Evolutionary conservation across 2,329 filamentous ascomycete genomes (phyloP).

Genomic region (Trichoderma lentiforme): DNA sequence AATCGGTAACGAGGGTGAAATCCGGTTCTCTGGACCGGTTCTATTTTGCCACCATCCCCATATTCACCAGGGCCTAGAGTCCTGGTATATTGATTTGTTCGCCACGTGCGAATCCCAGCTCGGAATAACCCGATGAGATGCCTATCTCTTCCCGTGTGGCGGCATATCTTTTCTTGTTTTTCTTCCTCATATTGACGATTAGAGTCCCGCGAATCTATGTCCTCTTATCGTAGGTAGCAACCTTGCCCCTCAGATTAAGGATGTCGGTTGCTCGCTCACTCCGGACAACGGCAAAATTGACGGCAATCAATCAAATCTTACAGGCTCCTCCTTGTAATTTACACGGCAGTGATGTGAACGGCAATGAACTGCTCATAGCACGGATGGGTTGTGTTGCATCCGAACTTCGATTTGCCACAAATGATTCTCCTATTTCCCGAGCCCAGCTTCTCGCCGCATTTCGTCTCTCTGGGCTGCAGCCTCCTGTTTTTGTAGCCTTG

Average conservation of each 20-base stretch:
- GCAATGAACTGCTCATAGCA: neutral
- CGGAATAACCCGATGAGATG: neutral
- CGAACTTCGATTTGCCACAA: neutral
- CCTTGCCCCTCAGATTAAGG: neutral
- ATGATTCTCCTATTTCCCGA: constrained; percentile 31
- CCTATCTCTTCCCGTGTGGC: neutral
- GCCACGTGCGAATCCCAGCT: constrained; percentile 3
- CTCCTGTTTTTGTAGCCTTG: constrained; percentile 39
- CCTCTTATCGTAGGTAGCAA: neutral
- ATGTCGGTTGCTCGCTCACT: neutral
- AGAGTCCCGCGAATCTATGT: neutral
- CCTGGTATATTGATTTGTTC: neutral
- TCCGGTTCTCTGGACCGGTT: neutral
- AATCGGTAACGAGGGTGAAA: neutral
- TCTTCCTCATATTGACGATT: neutral
- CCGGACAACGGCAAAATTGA: neutral
- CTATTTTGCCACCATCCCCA: neutral
- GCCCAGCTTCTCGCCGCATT: constrained; percentile 47
- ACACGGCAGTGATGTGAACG: neutral
- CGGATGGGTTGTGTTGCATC: neutral
- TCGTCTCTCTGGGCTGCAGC: constrained; percentile 45
- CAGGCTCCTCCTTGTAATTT: neutral
- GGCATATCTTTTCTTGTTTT: neutral
- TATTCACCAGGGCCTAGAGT: neutral
- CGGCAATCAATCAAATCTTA: neutral